A percentile compares a stretch with the other conserved stretches of the same genome.
phyloP scores from a whole-genome alignment of 805 yeast genomes.

The Monosporozyma siamensis region DNA sequence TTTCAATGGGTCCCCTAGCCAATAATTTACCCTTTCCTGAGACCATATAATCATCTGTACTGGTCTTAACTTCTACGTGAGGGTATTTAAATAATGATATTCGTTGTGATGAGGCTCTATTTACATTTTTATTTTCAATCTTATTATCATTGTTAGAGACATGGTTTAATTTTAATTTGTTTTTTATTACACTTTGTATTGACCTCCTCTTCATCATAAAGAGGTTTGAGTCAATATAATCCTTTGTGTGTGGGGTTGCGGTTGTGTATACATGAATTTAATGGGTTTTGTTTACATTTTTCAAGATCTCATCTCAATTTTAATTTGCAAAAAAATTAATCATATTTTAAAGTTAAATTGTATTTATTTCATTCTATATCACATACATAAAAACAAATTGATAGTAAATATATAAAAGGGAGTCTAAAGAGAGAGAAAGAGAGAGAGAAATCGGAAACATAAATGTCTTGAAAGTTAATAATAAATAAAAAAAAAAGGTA shows the following conservation, averaged over 20 bases:
- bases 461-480: neutral
- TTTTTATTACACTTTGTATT: neutral
- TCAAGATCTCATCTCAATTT: too few species aligned
- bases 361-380: slow-evolving; percentile 6
- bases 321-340: neutral
- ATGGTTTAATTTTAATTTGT: neutral
- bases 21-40: slow-evolving; percentile 7
- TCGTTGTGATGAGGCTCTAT: slow-evolving; percentile 26
- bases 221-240: too few species aligned
- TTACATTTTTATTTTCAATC: slow-evolving; percentile 2
- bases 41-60: slow-evolving; percentile 1
- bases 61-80: slow-evolving; percentile 19
- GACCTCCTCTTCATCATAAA: slow-evolving; percentile 1
- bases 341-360: neutral
- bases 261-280: too few species aligned
- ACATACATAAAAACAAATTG: slow-evolving; percentile 5
- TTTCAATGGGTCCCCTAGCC: slow-evolving; percentile 24
- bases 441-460: neutral
- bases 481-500: neutral
- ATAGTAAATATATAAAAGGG: slow-evolving; percentile 1
- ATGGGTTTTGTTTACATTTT: too few species aligned
- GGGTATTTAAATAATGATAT: slow-evolving; percentile 23
- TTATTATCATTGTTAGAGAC: neutral
- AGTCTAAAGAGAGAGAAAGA: neutral
- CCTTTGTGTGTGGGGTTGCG: too few species aligned